Evolutionary conservation across 176 grass and related monocot genomes (phyloP), one percentile per base, ranked within the genome.

Genomic region (Thinopyrum elongatum): DNA sequence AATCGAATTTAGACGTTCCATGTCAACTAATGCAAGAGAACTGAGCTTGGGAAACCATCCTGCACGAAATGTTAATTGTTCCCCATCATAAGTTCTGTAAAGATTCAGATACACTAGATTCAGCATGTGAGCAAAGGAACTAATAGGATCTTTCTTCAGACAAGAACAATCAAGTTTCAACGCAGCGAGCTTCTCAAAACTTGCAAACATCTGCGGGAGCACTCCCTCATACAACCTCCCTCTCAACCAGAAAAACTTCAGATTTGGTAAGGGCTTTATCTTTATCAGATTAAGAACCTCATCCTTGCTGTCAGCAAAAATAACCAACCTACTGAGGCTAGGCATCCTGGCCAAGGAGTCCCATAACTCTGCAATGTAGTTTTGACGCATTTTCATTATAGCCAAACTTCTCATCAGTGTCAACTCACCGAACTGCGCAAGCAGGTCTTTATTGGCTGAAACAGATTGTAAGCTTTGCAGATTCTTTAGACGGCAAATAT

Each of bases 41-140:
- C 27, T 81, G 53, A 89, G 90, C 21, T 89, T 89, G 62, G 86
- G 90, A 73, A 92, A 92, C 90, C 90, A 92, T 75, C 78, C n/a
- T 23, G 31, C 28, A 27, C 67, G 63, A 72, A 92, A 92, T 1
- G 1, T 63, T 39, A 86, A 19, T 4, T 81, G 61, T 39, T 76
- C 53, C 77, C 90, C 90, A 59, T 14, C 42, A 39, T 89, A 92
- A 26, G 76, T 38, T 14, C 70, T 74, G 10, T 0, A 30, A 65
- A 89, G 86, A 6, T 6, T 46, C 23, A 92, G 38, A 15, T 51
- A 12, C 74, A 84, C 86, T 12, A 92, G 82, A 84, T 41, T 92
- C 71, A 74, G 29, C 58, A 86, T 77, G 17, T 78, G 79, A 74
- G 38, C 88, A 10, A 92, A 85, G 16, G 90, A 89, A 3, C 21